phyloP scores from a whole-genome alignment of 176 grass and related monocot species.

The Hyparrhenia diplandra region DNA sequence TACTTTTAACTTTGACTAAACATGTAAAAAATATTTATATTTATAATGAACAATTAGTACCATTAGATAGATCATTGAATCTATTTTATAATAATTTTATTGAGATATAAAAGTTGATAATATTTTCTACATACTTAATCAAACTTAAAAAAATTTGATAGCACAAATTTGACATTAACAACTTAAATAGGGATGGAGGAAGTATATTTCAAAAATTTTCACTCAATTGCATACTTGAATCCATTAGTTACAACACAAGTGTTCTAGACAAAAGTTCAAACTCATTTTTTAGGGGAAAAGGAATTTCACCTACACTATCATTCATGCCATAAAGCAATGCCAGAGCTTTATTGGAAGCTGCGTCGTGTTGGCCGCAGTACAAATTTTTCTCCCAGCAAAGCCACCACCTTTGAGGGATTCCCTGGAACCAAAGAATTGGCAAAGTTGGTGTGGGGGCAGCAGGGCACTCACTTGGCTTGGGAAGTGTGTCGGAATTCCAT shows the following conservation, averaged over 20 bases:
- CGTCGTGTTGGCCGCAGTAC: not conserved
- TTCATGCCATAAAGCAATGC: not conserved
- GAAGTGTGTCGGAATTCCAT: conserved; percentile 42
- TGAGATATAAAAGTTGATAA: too few species aligned
- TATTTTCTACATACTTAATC: too few species aligned
- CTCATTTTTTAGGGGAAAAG: not conserved
- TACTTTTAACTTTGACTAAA: too few species aligned
- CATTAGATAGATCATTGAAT: too few species aligned
- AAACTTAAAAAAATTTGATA: too few species aligned
- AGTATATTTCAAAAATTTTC: too few species aligned
- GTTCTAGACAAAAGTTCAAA: not conserved
- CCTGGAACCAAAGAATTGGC: conserved; percentile 38
- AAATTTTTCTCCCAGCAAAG: not conserved
- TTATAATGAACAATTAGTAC: too few species aligned
- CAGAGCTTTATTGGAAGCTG: conserved; percentile 13
- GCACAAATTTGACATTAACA: too few species aligned
- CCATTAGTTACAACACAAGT: not conserved
- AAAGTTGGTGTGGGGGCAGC: conserved; percentile 31
- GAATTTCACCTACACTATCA: not conserved
- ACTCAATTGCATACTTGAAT: too few species aligned
- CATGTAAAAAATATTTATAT: too few species aligned
- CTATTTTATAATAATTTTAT: too few species aligned
- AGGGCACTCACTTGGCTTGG: conserved; percentile 41
- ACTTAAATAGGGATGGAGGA: too few species aligned
- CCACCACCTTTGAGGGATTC: conserved; percentile 28